phyloP scores from a whole-genome alignment of 192 early-diverging fungal genomes.

The Coemansia reversa region DNA sequence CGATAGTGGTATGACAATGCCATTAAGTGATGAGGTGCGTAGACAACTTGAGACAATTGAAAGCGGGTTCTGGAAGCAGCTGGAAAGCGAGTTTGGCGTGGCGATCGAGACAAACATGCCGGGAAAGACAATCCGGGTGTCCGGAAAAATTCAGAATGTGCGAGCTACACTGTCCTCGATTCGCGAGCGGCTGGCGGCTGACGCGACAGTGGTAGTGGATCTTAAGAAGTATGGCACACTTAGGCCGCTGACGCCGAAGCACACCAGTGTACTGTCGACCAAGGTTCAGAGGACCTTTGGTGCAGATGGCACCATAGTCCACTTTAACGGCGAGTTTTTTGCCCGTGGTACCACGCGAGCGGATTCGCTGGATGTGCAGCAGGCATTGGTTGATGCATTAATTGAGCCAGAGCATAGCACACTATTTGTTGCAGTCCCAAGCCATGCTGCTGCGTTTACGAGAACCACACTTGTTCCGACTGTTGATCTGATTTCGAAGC shows the following conservation, averaged over 20 bases:
- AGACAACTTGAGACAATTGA: slow-evolving; percentile 11
- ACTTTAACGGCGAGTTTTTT: slow-evolving; percentile 25
- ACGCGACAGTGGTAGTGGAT: slow-evolving; percentile 26
- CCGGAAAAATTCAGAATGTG: slow-evolving; percentile 22
- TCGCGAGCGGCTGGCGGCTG: slow-evolving; percentile 33
- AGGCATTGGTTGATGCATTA: slow-evolving; percentile 32
- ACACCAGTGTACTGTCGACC: background rate
- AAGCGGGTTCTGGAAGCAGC: background rate
- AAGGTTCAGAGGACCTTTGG: background rate
- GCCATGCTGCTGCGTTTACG: background rate
- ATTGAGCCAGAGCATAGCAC: slow-evolving; percentile 19
- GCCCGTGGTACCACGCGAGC: slow-evolving; percentile 22
- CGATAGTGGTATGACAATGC: slow-evolving; percentile 24
- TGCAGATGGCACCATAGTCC: slow-evolving; percentile 6
- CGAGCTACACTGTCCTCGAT: slow-evolving; percentile 31
- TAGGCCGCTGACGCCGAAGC: slow-evolving; percentile 17
- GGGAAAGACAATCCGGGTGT: slow-evolving; percentile 9
- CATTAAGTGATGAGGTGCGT: slow-evolving; percentile 15
- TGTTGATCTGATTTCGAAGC: slow-evolving; percentile 21
- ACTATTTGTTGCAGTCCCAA: slow-evolving; percentile 24
- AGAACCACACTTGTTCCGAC: slow-evolving; percentile 19
- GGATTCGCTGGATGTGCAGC: slow-evolving; percentile 29
- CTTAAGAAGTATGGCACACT: slow-evolving; percentile 17
- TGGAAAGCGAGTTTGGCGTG: slow-evolving; percentile 32
- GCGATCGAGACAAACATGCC: slow-evolving; percentile 9